Evolutionary conservation across 1,284 basidiomycete genomes (phyloP), one percentile per base, ranked within the genome.

Genomic region (Cryptococcus hybrid): DNA sequence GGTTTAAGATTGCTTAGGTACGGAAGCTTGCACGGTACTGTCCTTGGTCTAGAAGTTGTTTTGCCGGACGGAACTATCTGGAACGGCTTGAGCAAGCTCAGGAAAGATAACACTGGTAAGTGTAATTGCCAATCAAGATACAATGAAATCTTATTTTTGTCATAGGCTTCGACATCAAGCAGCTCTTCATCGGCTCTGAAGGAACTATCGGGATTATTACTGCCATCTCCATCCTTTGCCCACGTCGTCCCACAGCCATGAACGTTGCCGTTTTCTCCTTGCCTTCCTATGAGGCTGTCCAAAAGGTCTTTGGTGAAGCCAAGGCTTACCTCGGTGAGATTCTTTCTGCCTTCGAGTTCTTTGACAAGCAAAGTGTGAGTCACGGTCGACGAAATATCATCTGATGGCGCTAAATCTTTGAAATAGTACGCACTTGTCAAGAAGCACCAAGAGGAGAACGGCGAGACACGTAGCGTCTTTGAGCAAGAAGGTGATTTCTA

Each of bases 51-150:
- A 13, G 96, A 99, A 74, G 93, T 95, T 18, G 96, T 99, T 6
- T 82, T 99, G 36, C 90, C 96, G 1, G 91, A 99, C 70, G 93
- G 96, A n/a, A 91, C 89, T n/a, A 84, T 99, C 59, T 83, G 95
- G 59, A 87, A 94, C 68, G 88, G 89, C 62, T 78, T 94, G 39
- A 86, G 88, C 6, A 80, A 77, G 15, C 79, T 99, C 58, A 85
- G 96, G 50, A 99, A 99, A 80, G 96, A 99, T 78, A 99, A 99
- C 77, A 99, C 96, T 2, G 94, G 92, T 88, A 57, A 59, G 82
- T 70, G 1, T 15, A 1, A n/a, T 2, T 34, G 24, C 7, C 12
- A 39, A 24, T 11, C 40, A 15, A 12, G 40, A 43, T 11, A 43
- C 11, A 15, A 43, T 11, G 12, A 43, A 11, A 45, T n/a, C 43